Evolutionary conservation across 2,329 filamentous ascomycete species (phyloP), one percentile per base, ranked within the genome.

Genomic region (Ceratocystis papillata): DNA sequence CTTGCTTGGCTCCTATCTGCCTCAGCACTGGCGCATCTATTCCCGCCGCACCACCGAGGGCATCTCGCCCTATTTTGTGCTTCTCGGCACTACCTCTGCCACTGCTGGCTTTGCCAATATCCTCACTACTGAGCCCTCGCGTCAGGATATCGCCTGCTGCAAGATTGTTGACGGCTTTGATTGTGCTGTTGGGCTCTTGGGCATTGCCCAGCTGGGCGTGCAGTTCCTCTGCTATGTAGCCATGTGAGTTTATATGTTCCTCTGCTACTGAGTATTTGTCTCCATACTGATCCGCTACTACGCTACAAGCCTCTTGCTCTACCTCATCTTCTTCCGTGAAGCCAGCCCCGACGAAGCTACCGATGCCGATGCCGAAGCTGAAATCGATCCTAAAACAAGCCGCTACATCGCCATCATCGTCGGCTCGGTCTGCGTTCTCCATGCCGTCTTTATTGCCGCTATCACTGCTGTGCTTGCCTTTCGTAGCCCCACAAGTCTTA

Each of bases 61-160:
- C 69, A 92, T 99, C 69, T 96, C 92, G 37, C 93, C 94, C 7
- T 94, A 93, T 76, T 99, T 96, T 73, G 86, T 99, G 69, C 83
- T 97, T 1, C 84, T 99, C n/a, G 94, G 94, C 68, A 90, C 89
- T 30, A 93, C 93, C 1, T 95, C 90, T 6, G 89, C 89, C 71
- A 96, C 89, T 63, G 89, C 88, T 61, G 88, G 89, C 30, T 90
- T 99, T 72, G 90, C 89, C 69, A 97, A 97, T 73, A 96, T 99
- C 73, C 79, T 97, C 64, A 87, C 90, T 0, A 83, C 96, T 15
- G 89, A 90, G n/a, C 83, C 86, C 67, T 96, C 90, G 66, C 84
- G 89, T 44, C 81, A 85, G 66, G 92, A 96, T 74, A 87, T 96
- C 68, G 83, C 82, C 65, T 99, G 94, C 76, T 99, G 94, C 76